Evolutionary conservation across 345 rosid species (phyloP).

Genomic region (Linum tenue): DNA sequence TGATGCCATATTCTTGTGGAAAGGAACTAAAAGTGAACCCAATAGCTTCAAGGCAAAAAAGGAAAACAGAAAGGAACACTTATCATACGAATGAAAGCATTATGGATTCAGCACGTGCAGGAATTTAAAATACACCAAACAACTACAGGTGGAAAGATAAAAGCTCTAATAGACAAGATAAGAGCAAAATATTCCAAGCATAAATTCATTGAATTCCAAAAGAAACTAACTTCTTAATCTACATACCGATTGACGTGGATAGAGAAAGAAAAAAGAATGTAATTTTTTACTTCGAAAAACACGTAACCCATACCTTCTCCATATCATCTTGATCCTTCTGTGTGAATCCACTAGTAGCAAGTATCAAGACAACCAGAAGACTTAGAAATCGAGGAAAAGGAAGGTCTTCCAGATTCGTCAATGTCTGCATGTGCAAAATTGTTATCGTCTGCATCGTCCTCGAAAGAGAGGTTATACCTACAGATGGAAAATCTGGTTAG

Average conservation of each 20-base stretch:
- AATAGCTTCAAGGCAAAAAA: too few relatives aligned
- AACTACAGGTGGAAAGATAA: background rate
- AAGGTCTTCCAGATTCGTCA: constrained; percentile 54
- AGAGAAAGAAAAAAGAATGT: background rate
- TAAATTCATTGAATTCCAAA: background rate
- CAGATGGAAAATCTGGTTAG: background rate
- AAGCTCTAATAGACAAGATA: background rate
- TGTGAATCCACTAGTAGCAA: constrained; percentile 89
- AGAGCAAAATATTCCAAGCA: background rate
- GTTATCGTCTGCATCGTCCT: constrained; percentile 31
- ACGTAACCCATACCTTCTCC: constrained; percentile 43
- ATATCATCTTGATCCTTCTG: constrained; percentile 78
- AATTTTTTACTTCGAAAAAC: background rate
- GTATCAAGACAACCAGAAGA: constrained; percentile 63
- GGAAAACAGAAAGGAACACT: too few relatives aligned
- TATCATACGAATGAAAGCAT: too few relatives aligned
- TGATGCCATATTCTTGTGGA: background rate
- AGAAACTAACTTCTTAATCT: background rate
- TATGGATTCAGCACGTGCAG: too few relatives aligned
- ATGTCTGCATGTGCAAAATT: constrained; percentile 35
- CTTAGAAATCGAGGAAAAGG: constrained; percentile 57
- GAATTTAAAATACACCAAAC: too few relatives aligned
- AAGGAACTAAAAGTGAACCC: too few relatives aligned
- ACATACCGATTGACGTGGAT: background rate
- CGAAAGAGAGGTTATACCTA: constrained; percentile 60